Evolutionary conservation across 2,329 filamentous ascomycete genomes (phyloP), one percentile per base, ranked within the genome.

Genomic region (Whalleya microplaca): DNA sequence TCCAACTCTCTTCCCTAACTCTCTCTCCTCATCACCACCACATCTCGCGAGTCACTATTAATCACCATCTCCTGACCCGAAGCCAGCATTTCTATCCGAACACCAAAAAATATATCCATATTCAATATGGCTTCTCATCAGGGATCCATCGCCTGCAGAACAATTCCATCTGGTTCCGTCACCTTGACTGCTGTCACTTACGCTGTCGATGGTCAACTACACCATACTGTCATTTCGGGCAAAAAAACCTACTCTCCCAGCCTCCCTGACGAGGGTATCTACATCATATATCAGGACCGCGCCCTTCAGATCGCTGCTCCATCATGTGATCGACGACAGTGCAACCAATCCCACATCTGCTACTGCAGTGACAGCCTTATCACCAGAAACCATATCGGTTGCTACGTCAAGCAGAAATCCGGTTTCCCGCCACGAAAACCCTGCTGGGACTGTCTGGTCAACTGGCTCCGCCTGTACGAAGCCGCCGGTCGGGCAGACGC

Each of bases 231-330:
- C 27, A 55, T 68, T 32, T 49, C 58, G 0, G 61, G 57, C 6
- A 51, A 42, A 4, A 48, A 2, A 12, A 19, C n/a, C 20, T 4
- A 10, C 14, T 45, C 16, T 21, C 19, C 14, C 12, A 54, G 56
- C 9, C 32, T 63, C 29, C 60, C 60, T 7, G 56, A 61, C 2
- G 66, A 67, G 41, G 67, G 66, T 19, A 51, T 69, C 21, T 69
- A 65, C 44, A 46, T 69, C 20, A 10, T 66, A 6, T 62, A 51
- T 45, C n/a, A 49, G 8, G 56, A 64, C 20, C 62, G 61, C 3
- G 63, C 56, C 14, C 57, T 69, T 3, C 66, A 66, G 23, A 55
- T 69, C 14, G 62, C 66, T 3, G 58, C 56, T 1, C 46, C 58
- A 2, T 45, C 51, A 0, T 69, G 66, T 32, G 64, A 66, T 2